Evolutionary conservation across 129 eudicot genomes (phyloP).

Genomic region (Kitagawia praeruptora): DNA sequence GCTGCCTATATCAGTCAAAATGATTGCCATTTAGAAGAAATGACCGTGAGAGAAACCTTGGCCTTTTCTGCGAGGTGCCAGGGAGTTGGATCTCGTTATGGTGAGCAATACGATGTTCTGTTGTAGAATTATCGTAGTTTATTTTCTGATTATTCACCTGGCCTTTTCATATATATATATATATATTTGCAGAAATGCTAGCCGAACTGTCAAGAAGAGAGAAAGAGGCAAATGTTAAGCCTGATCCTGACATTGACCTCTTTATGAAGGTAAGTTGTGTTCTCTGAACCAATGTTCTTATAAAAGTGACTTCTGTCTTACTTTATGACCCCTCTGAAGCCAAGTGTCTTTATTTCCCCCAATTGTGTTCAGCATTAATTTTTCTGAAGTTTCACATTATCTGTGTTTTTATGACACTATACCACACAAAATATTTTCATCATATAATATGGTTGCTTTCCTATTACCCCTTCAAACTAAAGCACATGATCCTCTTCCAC

Average conservation of each 20-base stretch:
- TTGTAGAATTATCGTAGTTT: not conserved
- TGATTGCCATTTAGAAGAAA: slow-evolving; percentile 76
- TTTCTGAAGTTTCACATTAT: not conserved
- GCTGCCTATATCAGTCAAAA: slow-evolving; percentile 83
- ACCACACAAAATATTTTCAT: not conserved
- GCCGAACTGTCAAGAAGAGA: slow-evolving; percentile 84
- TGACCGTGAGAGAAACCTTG: slow-evolving; percentile 91
- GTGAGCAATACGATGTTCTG: slow-evolving; percentile 25
- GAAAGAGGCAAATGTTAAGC: slow-evolving; percentile 65
- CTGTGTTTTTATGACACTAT: not conserved
- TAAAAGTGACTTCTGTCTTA: not conserved
- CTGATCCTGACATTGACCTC: slow-evolving; percentile 76
- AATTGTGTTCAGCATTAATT: not conserved
- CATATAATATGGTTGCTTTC: not conserved
- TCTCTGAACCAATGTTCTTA: not conserved
- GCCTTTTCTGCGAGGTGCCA: slow-evolving; percentile 84
- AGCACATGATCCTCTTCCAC: not conserved
- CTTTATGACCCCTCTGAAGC: not conserved
- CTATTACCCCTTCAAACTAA: not conserved
- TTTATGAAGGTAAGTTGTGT: slow-evolving; percentile 59
- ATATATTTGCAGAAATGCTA: slow-evolving; percentile 54
- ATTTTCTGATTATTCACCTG: not conserved
- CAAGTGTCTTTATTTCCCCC: not conserved
- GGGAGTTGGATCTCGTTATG: slow-evolving; percentile 78
- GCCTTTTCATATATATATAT: too few relatives aligned